Conservation (phyloP, 1,284 basidiomycete species). For the Inonotus obliquus region DNA sequence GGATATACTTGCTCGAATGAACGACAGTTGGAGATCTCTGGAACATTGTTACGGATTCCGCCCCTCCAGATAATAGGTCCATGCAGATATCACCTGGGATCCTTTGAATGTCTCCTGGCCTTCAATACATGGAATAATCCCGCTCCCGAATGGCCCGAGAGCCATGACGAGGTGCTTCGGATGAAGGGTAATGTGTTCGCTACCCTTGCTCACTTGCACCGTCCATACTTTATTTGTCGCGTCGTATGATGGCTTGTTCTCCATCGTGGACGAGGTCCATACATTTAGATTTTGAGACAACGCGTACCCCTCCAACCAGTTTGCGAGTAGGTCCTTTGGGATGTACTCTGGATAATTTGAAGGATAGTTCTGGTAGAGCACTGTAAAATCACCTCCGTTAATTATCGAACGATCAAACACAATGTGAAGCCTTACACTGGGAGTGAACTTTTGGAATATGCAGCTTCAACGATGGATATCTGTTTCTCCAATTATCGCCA, state of each 20-base stretch:
- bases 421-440: slow-evolving; percentile 25
- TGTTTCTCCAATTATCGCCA: slow-evolving; percentile 51
- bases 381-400: slow-evolving; percentile 22
- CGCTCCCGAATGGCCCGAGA: slow-evolving; percentile 31
- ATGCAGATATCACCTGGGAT: slow-evolving; percentile 32
- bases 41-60: slow-evolving; percentile 33
- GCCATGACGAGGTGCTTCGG: slow-evolving; percentile 36
- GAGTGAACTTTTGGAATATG: slow-evolving; percentile 38
- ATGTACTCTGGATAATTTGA: slow-evolving; percentile 33
- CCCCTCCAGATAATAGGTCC: slow-evolving; percentile 31
- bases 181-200: slow-evolving; percentile 26
- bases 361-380: slow-evolving; percentile 36
- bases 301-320: slow-evolving; percentile 35
- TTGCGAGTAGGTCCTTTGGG: slow-evolving; percentile 33
- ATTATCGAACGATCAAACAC: neutral
- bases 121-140: slow-evolving; percentile 24
- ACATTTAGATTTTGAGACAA: slow-evolving; percentile 9
- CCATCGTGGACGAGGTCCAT: slow-evolving; percentile 17
- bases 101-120: slow-evolving; percentile 28
- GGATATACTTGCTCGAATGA: slow-evolving; percentile 28
- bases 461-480: slow-evolving; percentile 45
- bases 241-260: slow-evolving; percentile 25
- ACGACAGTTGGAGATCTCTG: slow-evolving; percentile 33
- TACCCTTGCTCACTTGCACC: slow-evolving; percentile 26
- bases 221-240: slow-evolving; percentile 29